These are phyloP conservation scores for Detonula confervacea DNA, from an alignment of 352 stramenopile species.

Conservation along the genomic window DNA sequence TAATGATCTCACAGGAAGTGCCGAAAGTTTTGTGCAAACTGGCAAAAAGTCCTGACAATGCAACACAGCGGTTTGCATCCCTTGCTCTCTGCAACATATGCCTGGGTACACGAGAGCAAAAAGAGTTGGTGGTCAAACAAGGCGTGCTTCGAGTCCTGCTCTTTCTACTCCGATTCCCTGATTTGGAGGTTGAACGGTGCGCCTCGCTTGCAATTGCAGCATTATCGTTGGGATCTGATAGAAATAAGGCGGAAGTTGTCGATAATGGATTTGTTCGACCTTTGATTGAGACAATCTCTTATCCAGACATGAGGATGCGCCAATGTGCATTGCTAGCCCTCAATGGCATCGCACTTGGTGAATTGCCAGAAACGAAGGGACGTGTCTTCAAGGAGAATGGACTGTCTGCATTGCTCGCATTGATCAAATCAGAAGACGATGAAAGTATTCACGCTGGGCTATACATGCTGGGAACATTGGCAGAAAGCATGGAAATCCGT, in stretches of 20 bases:
- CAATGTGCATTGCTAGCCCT: constrained; percentile 91
- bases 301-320: constrained; percentile 93
- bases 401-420: constrained; percentile 88
- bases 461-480: constrained; percentile 93
- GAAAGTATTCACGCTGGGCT: constrained; percentile 90
- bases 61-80: constrained; percentile 93
- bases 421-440: constrained; percentile 89
- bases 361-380: constrained; percentile 89
- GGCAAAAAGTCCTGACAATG: constrained; percentile 91
- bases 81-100: constrained; percentile 94
- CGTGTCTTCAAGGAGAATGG: constrained; percentile 90
- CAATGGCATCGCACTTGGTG: constrained; percentile 90
- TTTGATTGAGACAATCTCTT: constrained; percentile 92
- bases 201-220: constrained; percentile 91
- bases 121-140: constrained; percentile 92
- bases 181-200: constrained; percentile 95
- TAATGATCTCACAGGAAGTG: constrained; percentile 87
- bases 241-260: constrained; percentile 91
- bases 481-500: constrained; percentile 91
- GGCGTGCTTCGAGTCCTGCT: constrained; percentile 92
- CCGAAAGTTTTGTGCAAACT: constrained; percentile 92
- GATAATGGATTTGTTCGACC: constrained; percentile 91
- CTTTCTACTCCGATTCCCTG: constrained; percentile 93
- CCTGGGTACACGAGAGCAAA: constrained; percentile 80
- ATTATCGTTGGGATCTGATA: constrained; percentile 91